Conservation (phyloP, 1,139 yeast species). For the Taiozyma sp. region DNA sequence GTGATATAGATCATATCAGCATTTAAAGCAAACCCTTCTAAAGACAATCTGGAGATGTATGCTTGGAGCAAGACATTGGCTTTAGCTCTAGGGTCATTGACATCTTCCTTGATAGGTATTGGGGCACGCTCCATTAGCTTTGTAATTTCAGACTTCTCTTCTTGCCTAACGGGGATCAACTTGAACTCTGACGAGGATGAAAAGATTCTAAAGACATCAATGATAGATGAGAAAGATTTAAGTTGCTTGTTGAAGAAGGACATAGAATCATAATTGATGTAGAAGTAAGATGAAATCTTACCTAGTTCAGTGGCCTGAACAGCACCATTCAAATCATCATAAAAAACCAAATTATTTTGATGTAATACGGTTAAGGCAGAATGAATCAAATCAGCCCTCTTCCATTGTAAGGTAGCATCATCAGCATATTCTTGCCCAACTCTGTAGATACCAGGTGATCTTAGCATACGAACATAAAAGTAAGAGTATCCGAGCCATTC, state of each 20-base stretch:
- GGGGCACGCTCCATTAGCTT: slow-evolving; percentile 75
- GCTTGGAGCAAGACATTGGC: slow-evolving; percentile 78
- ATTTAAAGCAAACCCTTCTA: slow-evolving; percentile 88
- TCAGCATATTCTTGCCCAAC: slow-evolving; percentile 63
- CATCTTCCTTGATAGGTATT: slow-evolving; percentile 71
- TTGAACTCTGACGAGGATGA: slow-evolving; percentile 82
- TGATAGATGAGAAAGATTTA: slow-evolving; percentile 58
- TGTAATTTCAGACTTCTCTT: slow-evolving; percentile 73
- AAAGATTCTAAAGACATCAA: slow-evolving; percentile 75
- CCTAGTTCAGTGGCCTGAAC: slow-evolving; percentile 72
- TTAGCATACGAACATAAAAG: slow-evolving; percentile 72
- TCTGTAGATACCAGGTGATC: slow-evolving; percentile 67
- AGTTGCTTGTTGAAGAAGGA: slow-evolving; percentile 53
- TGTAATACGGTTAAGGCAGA: slow-evolving; percentile 63
- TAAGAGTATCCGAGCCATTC: slow-evolving; percentile 81
- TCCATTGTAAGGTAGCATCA: slow-evolving; percentile 43
- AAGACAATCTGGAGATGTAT: slow-evolving; percentile 64
- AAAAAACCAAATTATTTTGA: slow-evolving; percentile 51
- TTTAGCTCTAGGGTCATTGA: slow-evolving; percentile 73
- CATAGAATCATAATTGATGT: slow-evolving; percentile 73
- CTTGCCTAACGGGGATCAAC: slow-evolving; percentile 77
- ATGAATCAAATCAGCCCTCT: slow-evolving; percentile 65
- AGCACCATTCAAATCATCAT: slow-evolving; percentile 43
- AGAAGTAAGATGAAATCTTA: slow-evolving; percentile 79
- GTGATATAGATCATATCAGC: slow-evolving; percentile 93